A percentile compares a stretch with the other conserved stretches of the same genome.
Evolutionary conservation across 2,329 filamentous ascomycete species (phyloP).

Genomic region (Diatrype stigma): DNA sequence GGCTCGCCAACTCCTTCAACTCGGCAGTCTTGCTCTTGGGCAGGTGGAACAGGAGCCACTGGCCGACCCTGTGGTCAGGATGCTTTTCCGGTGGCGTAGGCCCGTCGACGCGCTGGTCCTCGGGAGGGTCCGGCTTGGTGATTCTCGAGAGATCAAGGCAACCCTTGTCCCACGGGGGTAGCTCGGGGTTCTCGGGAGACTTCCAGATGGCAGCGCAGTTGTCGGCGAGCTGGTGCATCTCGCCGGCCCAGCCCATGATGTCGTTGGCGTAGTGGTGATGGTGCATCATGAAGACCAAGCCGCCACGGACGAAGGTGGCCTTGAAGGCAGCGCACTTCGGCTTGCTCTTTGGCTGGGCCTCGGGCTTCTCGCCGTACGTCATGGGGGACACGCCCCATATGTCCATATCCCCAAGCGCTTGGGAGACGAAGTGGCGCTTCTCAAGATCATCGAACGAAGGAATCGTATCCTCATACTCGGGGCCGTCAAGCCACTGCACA

Average conservation of each 20-base stretch:
- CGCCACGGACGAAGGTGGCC: not conserved
- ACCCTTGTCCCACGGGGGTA: slow-evolving; percentile 2
- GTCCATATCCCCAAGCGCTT: slow-evolving; percentile 11
- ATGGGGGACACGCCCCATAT: slow-evolving; percentile 10
- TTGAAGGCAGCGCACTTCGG: not conserved
- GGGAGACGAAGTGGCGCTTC: slow-evolving; percentile 15
- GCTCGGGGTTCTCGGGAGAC: not conserved
- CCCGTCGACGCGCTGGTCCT: slow-evolving; percentile 4
- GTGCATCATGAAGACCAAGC: not conserved
- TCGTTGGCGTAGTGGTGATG: not conserved
- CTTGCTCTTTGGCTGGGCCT: not conserved
- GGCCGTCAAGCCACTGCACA: slow-evolving; percentile 24
- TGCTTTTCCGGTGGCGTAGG: not conserved
- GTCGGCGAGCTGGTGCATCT: not conserved
- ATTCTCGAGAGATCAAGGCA: slow-evolving; percentile 3
- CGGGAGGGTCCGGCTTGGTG: not conserved
- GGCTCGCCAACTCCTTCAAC: not conserved
- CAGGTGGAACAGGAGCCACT: not conserved
- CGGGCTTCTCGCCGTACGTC: slow-evolving; percentile 9
- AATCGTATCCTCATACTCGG: slow-evolving; percentile 10
- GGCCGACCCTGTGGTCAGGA: not conserved
- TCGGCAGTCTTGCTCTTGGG: not conserved
- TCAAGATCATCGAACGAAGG: slow-evolving; percentile 21
- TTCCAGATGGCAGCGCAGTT: not conserved
- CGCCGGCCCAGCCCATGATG: not conserved